Conservation (phyloP, 257 asterid species). For the Apocynum venetum region DNA sequence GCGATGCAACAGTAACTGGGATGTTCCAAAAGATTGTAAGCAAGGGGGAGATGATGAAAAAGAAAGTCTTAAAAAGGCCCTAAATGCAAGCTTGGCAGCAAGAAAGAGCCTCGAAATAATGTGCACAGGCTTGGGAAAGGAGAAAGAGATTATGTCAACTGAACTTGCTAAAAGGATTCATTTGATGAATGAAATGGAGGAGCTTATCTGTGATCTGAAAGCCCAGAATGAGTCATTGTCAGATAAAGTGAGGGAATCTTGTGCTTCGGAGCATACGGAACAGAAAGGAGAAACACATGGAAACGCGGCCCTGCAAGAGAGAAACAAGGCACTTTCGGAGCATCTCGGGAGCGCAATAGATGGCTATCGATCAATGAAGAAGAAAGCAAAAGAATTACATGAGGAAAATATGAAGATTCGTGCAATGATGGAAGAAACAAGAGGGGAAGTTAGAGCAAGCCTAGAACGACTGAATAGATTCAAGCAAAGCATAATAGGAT, state of each 20-base stretch:
- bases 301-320: slow-evolving; percentile 41
- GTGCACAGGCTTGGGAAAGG: slow-evolving; percentile 73
- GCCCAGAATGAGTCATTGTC: slow-evolving; percentile 42
- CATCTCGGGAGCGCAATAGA: slow-evolving; percentile 46
- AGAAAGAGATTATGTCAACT: slow-evolving; percentile 65
- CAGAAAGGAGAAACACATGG: slow-evolving; percentile 25
- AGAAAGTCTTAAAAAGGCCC: slow-evolving; percentile 47
- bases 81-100: slow-evolving; percentile 48
- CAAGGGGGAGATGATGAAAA: slow-evolving; percentile 32
- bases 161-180: slow-evolving; percentile 56
- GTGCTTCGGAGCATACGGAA: slow-evolving; percentile 32
- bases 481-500: slow-evolving; percentile 25
- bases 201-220: slow-evolving; percentile 43
- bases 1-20: slow-evolving; percentile 46
- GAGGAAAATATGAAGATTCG: slow-evolving; percentile 46
- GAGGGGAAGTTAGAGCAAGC: slow-evolving; percentile 30
- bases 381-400: slow-evolving; percentile 39
- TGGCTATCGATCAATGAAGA: slow-evolving; percentile 50
- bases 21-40: slow-evolving; percentile 30
- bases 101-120: slow-evolving; percentile 56
- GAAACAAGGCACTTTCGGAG: slow-evolving; percentile 37
- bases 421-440: background rate
- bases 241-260: slow-evolving; percentile 36
- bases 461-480: slow-evolving; percentile 38
- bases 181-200: slow-evolving; percentile 53